Evolutionary conservation across 1,139 yeast species (phyloP).

Genomic region (Scheffersomyces illinoinensis): DNA sequence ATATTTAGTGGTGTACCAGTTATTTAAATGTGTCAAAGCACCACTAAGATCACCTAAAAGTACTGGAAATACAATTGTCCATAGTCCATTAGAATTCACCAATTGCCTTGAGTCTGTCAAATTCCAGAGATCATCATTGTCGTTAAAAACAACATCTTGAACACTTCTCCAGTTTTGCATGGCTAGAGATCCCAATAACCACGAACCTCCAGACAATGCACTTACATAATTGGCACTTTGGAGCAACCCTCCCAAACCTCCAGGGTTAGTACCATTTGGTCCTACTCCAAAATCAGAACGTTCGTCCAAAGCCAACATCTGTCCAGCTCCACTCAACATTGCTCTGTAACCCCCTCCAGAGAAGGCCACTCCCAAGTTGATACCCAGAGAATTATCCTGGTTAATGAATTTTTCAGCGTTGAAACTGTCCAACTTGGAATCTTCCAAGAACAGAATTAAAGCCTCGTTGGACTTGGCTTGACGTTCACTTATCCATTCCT

Average conservation of each 20-base stretch:
- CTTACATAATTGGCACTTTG: constrained; percentile 39
- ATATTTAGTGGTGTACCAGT: constrained; percentile 22
- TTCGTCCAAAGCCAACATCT: constrained; percentile 74
- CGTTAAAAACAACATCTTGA: constrained; percentile 32
- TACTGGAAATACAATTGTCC: constrained; percentile 24
- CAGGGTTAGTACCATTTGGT: constrained; percentile 37
- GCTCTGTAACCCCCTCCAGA: constrained; percentile 95
- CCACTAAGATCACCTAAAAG: constrained; percentile 22
- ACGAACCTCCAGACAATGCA: constrained; percentile 43
- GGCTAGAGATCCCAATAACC: constrained; percentile 37
- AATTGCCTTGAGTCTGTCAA: constrained; percentile 30
- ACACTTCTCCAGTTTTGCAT: constrained; percentile 37
- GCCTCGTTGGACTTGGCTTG: constrained; percentile 54
- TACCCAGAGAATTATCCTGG: constrained; percentile 30
- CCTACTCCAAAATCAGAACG: constrained; percentile 55
- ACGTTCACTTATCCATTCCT: constrained; percentile 46
- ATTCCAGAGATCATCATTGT: constrained; percentile 35
- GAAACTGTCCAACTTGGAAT: constrained; percentile 61
- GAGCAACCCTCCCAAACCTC: constrained; percentile 44
- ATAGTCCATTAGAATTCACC: constrained; percentile 23
- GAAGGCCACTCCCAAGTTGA: constrained; percentile 70
- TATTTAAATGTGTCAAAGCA: constrained; percentile 30
- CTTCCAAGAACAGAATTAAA: constrained; percentile 54
- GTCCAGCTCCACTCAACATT: constrained; percentile 89
- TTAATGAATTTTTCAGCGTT: constrained; percentile 51